phyloP scores from a whole-genome alignment of 176 grass and related monocot genomes.

The Rhynchospora breviuscula region DNA sequence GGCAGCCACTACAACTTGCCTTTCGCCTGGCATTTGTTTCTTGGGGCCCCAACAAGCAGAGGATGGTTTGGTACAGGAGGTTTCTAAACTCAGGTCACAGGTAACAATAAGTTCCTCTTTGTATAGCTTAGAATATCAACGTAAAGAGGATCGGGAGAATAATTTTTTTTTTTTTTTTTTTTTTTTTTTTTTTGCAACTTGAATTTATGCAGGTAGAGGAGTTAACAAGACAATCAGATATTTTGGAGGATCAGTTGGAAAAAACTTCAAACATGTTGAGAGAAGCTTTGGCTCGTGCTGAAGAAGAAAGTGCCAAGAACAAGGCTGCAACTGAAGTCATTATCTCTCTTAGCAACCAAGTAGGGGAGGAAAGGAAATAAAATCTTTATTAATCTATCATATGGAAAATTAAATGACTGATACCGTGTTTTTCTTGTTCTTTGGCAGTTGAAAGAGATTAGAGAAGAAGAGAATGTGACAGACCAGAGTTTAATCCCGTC shows the following conservation, averaged over 20 bases:
- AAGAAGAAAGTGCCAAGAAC: constrained; percentile 52
- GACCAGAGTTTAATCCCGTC: neutral
- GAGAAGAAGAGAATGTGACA: constrained; percentile 28
- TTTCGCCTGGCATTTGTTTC: constrained; percentile 25
- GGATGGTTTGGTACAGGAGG: constrained; percentile 49
- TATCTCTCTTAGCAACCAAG: constrained; percentile 45
- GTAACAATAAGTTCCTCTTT: constrained; percentile 22
- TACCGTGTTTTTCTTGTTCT: neutral
- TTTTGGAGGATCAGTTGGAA: constrained; percentile 58
- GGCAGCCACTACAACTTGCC: constrained; percentile 13
- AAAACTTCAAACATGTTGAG: constrained; percentile 43
- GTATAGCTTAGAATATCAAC: neutral
- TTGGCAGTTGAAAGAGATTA: constrained; percentile 50
- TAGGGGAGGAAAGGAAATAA: neutral
- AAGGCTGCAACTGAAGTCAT: constrained; percentile 72
- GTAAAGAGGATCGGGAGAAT: neutral
- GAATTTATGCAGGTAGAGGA: constrained; percentile 45
- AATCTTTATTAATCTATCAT: neutral
- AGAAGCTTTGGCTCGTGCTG: constrained; percentile 32
- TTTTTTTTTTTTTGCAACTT: neutral
- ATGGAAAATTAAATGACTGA: neutral
- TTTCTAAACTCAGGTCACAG: constrained; percentile 41
- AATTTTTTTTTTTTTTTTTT: neutral
- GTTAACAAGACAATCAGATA: constrained; percentile 38
- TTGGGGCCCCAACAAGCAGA: constrained; percentile 23